These are phyloP conservation scores for Lentinula aciculospora DNA, from an alignment of 768 basidiomycete species.

Conservation along the genomic window DNA sequence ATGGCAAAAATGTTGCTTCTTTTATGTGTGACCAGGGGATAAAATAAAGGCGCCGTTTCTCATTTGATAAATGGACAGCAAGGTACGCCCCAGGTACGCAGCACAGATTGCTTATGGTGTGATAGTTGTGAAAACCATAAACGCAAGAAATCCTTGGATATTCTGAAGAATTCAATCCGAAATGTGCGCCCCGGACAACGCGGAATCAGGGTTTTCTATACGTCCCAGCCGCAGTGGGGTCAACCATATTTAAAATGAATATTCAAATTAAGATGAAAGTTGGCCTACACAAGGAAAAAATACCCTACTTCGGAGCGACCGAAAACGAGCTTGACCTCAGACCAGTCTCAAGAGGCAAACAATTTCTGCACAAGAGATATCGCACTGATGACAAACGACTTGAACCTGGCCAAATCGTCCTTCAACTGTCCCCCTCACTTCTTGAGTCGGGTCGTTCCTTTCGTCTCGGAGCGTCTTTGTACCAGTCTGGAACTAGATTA, in stretches of 20 bases:
- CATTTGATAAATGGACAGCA: not conserved
- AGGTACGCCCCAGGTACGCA: too few species aligned
- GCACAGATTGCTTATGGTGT: too few species aligned
- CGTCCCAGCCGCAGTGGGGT: too few species aligned
- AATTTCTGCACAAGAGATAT: not conserved
- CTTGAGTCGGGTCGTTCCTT: not conserved
- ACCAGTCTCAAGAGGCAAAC: too few species aligned
- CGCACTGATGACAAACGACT: not conserved
- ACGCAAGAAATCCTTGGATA: not conserved
- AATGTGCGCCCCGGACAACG: not conserved
- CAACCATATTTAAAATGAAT: not conserved
- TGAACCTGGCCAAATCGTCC: not conserved
- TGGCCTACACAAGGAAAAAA: too few species aligned
- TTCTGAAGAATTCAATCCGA: not conserved
- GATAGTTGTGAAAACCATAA: not conserved
- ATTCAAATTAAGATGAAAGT: too few species aligned
- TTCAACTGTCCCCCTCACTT: not conserved
- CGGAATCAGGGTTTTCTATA: not conserved
- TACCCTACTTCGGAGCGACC: too few species aligned
- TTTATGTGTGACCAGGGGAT: too few species aligned
- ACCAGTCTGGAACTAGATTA: conserved; percentile 74
- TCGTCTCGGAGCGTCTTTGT: conserved; percentile 37
- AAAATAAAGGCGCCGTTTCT: too few species aligned
- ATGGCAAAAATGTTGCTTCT: too few species aligned
- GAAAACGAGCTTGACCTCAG: too few species aligned